A percentile compares a stretch with the other conserved stretches of the same genome.
Evolutionary conservation across 2,329 filamentous ascomycete genomes (phyloP).

Genomic region (Pseudogymnoascus sp.): DNA sequence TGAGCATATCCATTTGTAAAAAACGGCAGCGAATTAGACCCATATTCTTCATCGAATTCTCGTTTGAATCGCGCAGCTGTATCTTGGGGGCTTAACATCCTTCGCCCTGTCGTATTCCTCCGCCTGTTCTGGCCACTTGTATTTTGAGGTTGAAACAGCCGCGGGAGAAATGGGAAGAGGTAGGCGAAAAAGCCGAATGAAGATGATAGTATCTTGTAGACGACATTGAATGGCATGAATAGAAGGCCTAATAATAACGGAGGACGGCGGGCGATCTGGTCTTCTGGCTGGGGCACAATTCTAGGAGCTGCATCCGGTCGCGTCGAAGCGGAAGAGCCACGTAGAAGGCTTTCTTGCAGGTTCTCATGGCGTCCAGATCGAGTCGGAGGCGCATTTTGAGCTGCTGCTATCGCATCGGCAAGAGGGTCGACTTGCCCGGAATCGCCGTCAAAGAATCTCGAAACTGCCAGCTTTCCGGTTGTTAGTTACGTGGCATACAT

Average conservation of each 20-base stretch:
- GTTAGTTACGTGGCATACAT: slow-evolving; percentile 18
- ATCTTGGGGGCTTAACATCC: slow-evolving; percentile 75
- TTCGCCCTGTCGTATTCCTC: slow-evolving; percentile 58
- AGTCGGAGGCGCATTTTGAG: slow-evolving; percentile 53
- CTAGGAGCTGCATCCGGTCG: slow-evolving; percentile 65
- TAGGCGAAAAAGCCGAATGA: slow-evolving; percentile 67
- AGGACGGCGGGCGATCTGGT: slow-evolving; percentile 57
- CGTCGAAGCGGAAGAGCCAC: slow-evolving; percentile 29
- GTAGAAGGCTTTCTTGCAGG: slow-evolving; percentile 51
- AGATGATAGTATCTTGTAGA: slow-evolving; percentile 63
- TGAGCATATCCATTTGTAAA: slow-evolving; percentile 86
- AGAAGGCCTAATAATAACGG: slow-evolving; percentile 71
- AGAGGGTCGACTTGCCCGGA: slow-evolving; percentile 60
- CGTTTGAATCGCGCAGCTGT: slow-evolving; percentile 81
- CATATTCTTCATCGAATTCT: slow-evolving; percentile 93
- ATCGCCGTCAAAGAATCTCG: slow-evolving; percentile 97
- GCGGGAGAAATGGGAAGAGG: slow-evolving; percentile 73
- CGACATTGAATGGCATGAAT: slow-evolving; percentile 71
- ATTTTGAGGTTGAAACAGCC: slow-evolving; percentile 47
- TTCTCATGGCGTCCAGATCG: slow-evolving; percentile 63
- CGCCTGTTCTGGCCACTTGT: slow-evolving; percentile 47
- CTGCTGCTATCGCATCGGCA: slow-evolving; percentile 60
- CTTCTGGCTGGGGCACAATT: slow-evolving; percentile 67
- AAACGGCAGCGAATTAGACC: slow-evolving; percentile 62
- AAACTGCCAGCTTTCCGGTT: slow-evolving; percentile 69